phyloP scores from a whole-genome alignment of 2,329 filamentous ascomycete species.

The Penicillium sp. region DNA sequence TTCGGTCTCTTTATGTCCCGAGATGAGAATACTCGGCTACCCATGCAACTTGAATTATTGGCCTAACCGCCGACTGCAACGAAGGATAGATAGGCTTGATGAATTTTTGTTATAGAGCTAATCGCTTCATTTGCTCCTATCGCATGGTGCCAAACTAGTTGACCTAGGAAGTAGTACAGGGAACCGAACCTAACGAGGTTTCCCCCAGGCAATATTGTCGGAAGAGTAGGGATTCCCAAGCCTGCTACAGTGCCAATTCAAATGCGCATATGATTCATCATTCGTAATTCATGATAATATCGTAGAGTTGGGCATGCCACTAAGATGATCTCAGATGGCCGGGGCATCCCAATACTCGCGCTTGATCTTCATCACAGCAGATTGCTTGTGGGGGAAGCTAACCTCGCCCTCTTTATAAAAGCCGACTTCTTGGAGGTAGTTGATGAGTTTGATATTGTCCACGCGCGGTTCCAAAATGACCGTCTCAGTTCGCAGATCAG shows the following conservation, averaged over 20 bases:
- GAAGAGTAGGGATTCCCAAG: no score
- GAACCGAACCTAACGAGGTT: no score
- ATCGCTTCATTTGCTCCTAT: no score
- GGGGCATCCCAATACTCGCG: constrained; percentile 81
- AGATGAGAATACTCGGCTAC: no score
- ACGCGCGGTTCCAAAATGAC: constrained; percentile 87
- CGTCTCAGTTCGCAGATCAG: constrained; percentile 79
- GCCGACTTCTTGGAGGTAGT: constrained; percentile 72
- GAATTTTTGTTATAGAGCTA: no score
- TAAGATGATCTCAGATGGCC: constrained; percentile 40
- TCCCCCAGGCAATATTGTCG: no score
- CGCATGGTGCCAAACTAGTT: no score
- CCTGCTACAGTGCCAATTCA: not conserved
- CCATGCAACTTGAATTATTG: no score
- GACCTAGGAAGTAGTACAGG: no score
- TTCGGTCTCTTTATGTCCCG: no score
- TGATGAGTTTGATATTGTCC: constrained; percentile 79
- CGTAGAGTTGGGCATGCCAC: not conserved
- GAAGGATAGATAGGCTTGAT: no score
- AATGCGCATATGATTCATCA: not conserved
- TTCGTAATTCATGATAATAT: constrained; percentile 22
- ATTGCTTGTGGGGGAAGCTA: constrained; percentile 88
- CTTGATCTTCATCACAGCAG: constrained; percentile 79
- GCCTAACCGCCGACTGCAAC: no score
- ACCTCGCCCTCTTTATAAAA: constrained; percentile 89